These are phyloP conservation scores for Didymella sp. DNA, from an alignment of 2,329 filamentous ascomycete genomes.

Conservation along the genomic window DNA sequence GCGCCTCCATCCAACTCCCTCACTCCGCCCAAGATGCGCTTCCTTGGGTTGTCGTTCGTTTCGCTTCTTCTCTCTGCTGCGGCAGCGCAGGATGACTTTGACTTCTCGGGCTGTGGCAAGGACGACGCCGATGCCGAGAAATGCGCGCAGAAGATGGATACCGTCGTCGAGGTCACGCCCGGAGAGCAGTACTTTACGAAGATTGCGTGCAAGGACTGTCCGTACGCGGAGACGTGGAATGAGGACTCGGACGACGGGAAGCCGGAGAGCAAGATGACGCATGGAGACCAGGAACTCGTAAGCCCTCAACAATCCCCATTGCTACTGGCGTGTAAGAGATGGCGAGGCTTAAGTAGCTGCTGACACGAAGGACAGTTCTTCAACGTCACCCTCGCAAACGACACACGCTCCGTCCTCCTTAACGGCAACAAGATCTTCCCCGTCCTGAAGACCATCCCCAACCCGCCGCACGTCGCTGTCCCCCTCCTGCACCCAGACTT, in stretches of 20 bases:
- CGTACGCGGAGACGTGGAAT: conserved; percentile 18
- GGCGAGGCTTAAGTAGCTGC: background rate
- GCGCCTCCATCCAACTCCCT: conserved; percentile 4
- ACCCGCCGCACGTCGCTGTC: conserved; percentile 30
- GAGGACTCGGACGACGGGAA: conserved; percentile 5
- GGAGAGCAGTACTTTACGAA: conserved; percentile 41
- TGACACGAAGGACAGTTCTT: conserved; percentile 29
- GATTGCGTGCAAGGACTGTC: conserved; percentile 42
- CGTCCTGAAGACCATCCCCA: conserved; percentile 30
- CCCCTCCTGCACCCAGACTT: conserved; percentile 31
- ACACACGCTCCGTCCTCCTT: conserved; percentile 37
- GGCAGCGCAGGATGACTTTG: conserved; percentile 15
- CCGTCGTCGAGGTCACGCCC: conserved; percentile 33
- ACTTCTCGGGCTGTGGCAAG: conserved; percentile 27
- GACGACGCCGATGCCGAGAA: conserved; percentile 15
- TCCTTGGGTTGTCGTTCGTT: conserved; percentile 19
- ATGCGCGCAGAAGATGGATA: conserved; percentile 34
- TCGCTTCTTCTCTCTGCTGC: conserved; percentile 18
- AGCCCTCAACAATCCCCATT: background rate
- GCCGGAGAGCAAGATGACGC: conserved; percentile 15
- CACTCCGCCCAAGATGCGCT: conserved; percentile 21
- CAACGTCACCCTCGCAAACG: conserved; percentile 41
- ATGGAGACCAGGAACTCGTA: conserved; percentile 37
- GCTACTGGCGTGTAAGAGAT: background rate
- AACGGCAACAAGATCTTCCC: conserved; percentile 39